Base-by-base conservation (phyloP, 352 stramenopile genomes). In the Phytophthora fragariae region DNA sequence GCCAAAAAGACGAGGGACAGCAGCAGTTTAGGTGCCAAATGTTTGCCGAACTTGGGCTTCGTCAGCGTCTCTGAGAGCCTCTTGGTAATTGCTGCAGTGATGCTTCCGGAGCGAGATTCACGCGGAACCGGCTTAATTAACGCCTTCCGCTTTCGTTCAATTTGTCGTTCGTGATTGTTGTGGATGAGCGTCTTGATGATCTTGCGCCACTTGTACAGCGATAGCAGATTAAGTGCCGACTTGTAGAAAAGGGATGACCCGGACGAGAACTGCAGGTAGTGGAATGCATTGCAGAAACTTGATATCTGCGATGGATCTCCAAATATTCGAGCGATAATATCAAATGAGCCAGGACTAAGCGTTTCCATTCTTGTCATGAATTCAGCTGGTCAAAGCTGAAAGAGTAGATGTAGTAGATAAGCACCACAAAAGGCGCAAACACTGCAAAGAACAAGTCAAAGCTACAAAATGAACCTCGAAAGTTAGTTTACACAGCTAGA, bases 401-500 rank as follows among this genome's bases (percentile, higher is more conserved):
- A 2, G 76, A 69, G 19, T 65, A 17, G 12, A 78, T 62, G 7
- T 70, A 77, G 57, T 85, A 87, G 0, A 77, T 56, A 8, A 89
- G 52, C 14, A 87, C 79, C 3, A 82, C 64, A 7, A 86, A 37
- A 10, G 77, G 71, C 17, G 82, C 72, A 24, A 86, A 89, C 12
- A 81, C 82, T 1, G 78, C 82, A 41, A 89, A 89, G 70, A 87
- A 87, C 5, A 89, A 53, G 35, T 87, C 79, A 47, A 81, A 82
- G 1, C 79, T 85, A 24, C 35, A 46, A 54, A 54, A 24, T 17
- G 19, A 17, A 11, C 14, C 33, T 52, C 17, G 5, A 11, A n/a
- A 7, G 3, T 31, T 24, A 39, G 19, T 11, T 46, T 21, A 49
- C 6, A 60, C n/a, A 44, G 37, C 35, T 24, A 5, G 33, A 37